These are phyloP conservation scores for Atkinsonella texensis DNA, from an alignment of 2,329 filamentous ascomycete genomes.

Conservation along the genomic window DNA sequence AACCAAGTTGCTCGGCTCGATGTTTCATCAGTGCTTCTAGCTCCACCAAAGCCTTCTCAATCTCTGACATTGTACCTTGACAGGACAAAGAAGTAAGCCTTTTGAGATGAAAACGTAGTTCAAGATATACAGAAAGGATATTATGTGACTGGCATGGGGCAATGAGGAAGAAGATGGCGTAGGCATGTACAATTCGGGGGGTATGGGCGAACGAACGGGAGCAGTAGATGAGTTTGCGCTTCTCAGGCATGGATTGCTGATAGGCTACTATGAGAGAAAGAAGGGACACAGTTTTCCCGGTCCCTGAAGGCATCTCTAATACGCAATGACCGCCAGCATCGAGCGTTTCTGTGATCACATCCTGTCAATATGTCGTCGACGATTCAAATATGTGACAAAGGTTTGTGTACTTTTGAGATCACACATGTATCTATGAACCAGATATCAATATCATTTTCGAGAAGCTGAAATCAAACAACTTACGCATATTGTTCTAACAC, in stretches of 20 bases:
- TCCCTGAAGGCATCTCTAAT: conserved; percentile 97
- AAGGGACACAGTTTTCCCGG: conserved; percentile 92
- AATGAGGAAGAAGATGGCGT: not conserved
- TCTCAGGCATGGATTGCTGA: conserved; percentile 85
- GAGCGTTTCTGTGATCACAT: conserved; percentile 48
- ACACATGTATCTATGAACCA: conserved; percentile 38
- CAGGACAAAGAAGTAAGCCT: not conserved
- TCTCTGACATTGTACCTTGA: conserved; percentile 89
- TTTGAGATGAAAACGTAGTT: not conserved
- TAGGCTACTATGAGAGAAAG: conserved; percentile 94
- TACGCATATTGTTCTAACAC: conserved; percentile 42
- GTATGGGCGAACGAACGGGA: conserved; percentile 47
- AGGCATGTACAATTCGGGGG: not conserved
- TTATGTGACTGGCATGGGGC: not conserved
- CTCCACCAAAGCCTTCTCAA: conserved; percentile 92
- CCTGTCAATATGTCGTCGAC: not conserved
- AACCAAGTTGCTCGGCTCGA: conserved; percentile 74
- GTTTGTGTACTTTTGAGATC: conserved; percentile 38
- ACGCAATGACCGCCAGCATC: conserved; percentile 94
- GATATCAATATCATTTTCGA: not conserved
- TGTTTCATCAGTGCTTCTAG: conserved; percentile 92
- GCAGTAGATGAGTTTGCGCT: conserved; percentile 95
- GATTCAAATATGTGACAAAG: not conserved
- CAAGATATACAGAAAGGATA: not conserved
- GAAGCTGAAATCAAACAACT: conserved; percentile 13